These are phyloP conservation scores for Acidomyces sp. DNA, from an alignment of 495 filamentous ascomycete genomes.

Conservation along the genomic window DNA sequence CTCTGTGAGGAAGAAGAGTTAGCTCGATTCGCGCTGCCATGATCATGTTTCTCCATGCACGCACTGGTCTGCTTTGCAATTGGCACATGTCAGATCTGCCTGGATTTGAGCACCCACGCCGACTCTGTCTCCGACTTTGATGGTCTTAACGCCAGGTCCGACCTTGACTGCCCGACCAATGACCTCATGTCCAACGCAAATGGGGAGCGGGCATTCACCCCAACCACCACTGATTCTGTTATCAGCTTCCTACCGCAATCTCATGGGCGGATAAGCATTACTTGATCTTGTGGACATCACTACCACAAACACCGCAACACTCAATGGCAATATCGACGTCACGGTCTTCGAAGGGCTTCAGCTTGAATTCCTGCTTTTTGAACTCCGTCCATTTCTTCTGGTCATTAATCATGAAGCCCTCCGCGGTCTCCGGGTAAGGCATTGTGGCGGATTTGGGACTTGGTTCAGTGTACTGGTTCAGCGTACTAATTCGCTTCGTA, in stretches of 20 bases:
- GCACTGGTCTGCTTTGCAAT: slow-evolving; percentile 58
- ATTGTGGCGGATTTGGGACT: slow-evolving; percentile 32
- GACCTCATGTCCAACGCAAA: slow-evolving; percentile 69
- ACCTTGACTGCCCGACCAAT: slow-evolving; percentile 62
- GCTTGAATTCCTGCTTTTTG: slow-evolving; percentile 57
- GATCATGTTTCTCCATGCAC: too few relatives aligned
- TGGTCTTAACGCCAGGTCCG: slow-evolving; percentile 50
- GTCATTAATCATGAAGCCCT: slow-evolving; percentile 58
- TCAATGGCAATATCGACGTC: slow-evolving; percentile 64
- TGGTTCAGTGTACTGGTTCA: not conserved
- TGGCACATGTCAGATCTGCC: slow-evolving; percentile 55
- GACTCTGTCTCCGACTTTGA: slow-evolving; percentile 65
- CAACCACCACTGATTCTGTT: slow-evolving; percentile 34
- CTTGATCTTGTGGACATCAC: slow-evolving; percentile 62
- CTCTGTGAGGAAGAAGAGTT: too few relatives aligned
- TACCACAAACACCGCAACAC: slow-evolving; percentile 67
- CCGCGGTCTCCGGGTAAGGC: slow-evolving; percentile 64
- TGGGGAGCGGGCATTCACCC: slow-evolving; percentile 23
- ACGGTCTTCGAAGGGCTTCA: slow-evolving; percentile 63
- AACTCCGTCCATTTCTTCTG: slow-evolving; percentile 48
- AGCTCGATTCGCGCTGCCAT: too few relatives aligned
- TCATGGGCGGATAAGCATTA: slow-evolving; percentile 19
- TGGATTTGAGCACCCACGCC: slow-evolving; percentile 68
- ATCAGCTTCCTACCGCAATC: slow-evolving; percentile 67
- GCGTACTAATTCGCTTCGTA: too few relatives aligned